phyloP scores from a whole-genome alignment of 2,329 filamentous ascomycete species.

The Berkeleyomyces rouxiae region DNA sequence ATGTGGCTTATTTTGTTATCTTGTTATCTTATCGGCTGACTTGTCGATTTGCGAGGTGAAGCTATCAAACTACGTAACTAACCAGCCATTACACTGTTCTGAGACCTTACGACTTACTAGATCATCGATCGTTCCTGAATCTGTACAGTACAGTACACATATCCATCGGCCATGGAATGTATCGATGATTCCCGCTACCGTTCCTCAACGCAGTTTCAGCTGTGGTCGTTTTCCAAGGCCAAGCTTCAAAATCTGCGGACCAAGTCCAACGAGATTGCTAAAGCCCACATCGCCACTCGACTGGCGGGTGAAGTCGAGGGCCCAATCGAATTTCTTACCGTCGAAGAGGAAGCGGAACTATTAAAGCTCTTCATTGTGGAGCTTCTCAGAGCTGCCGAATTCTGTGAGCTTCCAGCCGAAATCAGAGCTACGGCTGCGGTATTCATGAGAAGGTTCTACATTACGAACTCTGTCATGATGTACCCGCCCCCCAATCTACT shows the following conservation, averaged over 20 bases:
- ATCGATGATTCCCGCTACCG: constrained; percentile 79
- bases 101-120: too few species aligned
- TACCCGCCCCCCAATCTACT: constrained; percentile 83
- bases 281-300: constrained; percentile 39
- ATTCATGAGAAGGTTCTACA: constrained; percentile 87
- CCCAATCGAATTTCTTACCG: constrained; percentile 53
- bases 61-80: too few species aligned
- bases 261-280: constrained; percentile 64
- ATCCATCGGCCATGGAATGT: not conserved
- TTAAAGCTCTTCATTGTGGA: constrained; percentile 59
- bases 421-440: constrained; percentile 57
- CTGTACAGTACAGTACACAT: too few species aligned
- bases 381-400: constrained; percentile 38
- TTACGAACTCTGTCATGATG: constrained; percentile 90
- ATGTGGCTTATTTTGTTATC: too few species aligned
- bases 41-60: too few species aligned
- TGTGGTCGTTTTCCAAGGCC: constrained; percentile 78
- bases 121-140: too few species aligned
- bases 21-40: too few species aligned
- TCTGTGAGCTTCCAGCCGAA: constrained; percentile 22
- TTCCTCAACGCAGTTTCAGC: constrained; percentile 71
- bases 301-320: constrained; percentile 19
- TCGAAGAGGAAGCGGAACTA: constrained; percentile 67
- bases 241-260: constrained; percentile 55
- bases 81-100: too few species aligned